Base-by-base conservation (phyloP, 106 monocot genomes). In the Allium sativum region DNA sequence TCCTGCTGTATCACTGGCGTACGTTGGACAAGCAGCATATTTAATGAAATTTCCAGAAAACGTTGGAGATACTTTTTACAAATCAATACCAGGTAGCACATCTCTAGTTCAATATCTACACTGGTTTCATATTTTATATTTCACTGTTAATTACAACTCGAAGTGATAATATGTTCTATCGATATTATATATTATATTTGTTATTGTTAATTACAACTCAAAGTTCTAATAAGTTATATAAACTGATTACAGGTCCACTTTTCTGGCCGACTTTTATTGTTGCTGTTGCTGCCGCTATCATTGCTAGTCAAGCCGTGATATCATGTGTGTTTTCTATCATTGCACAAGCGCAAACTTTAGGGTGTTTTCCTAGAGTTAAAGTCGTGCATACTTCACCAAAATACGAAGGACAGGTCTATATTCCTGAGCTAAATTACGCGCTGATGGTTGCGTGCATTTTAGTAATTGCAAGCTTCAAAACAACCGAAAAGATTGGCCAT, bases 221-320 rank as follows among this genome's bases (percentile, higher is more conserved):
- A 50, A 50, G 31, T 31, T 31, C 2, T 31, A 31, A 31, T 31
- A 2, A 2, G 31, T 6, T 40, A 48, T 53, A 53, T 53, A 9
- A 18, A 3, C 10, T 9, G 18, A 21, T 63, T 67, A 19, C 74
- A 90, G 90, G 54, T 46, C 65, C 81, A 15, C 53, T 90, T 44
- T 90, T 73, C 62, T 90, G 90, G 90, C 90, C 90, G 56, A 72
- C 68, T 18, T 85, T 90, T 53, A 42, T 85, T 43, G 66, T 85
- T n/a, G 78, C 90, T 18, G 73, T 82, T 18, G 45, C 68, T 54
- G 85, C 85, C 17, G 62, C 90, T 12, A 82, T 90, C 42, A 82
- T 90, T 70, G 90, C 85, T 48, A 90, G 90, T 58, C 90, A 90
- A 65, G 85, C 90, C 6, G 82, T 85, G 79, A 85, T 90, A 50